Evolutionary conservation across 306 rosid species (phyloP), one percentile per base, ranked within the genome.

Genomic region (Vicia faba): DNA sequence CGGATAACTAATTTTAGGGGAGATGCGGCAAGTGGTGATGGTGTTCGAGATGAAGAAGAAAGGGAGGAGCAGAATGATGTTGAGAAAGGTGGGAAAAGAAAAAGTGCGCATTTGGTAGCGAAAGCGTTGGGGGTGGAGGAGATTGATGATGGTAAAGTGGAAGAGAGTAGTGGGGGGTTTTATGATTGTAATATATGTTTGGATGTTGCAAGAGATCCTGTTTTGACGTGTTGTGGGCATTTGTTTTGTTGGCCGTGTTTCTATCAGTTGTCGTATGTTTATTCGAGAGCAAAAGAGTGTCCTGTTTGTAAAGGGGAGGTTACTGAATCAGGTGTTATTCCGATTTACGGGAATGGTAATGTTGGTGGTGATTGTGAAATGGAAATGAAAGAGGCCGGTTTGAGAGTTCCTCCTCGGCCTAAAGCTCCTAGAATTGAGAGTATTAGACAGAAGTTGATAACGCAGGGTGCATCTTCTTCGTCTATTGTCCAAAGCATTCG

Each of bases 211-310:
- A 84, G 63, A 56, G 89, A 92, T 75, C 97, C 95, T 61, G 69
- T 92, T 41, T 79, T 92, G 80, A 92, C 97, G 2, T 89, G 92
- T 68, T 92, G 97, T 64, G 97, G 97, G 71, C 97, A 92, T 79
- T 70, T 92, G 84, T 92, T 85, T 83, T 92, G 97, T 64, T 92
- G 97, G 97, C 71, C 96, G 28, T 92, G 97, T 81, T 87, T 85
- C 79, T 87, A 73, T 75, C 83, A 77, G 65, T 75, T 89, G 68
- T 64, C 88, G 0, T 81, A 74, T 81, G 82, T 33, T 4, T 72
- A 80, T 74, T 69, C 82, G 25, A 74, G 73, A 69, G 84, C 80
- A 11, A 92, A 61, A 81, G 95, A 87, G 48, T 92, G 97, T 73
- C 92, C 96, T 33, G 87, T 50, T 50, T 92, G 97, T 68, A 62